These are phyloP conservation scores for Penicillium bovifimosum DNA, from an alignment of 495 filamentous ascomycete species.

Conservation along the genomic window DNA sequence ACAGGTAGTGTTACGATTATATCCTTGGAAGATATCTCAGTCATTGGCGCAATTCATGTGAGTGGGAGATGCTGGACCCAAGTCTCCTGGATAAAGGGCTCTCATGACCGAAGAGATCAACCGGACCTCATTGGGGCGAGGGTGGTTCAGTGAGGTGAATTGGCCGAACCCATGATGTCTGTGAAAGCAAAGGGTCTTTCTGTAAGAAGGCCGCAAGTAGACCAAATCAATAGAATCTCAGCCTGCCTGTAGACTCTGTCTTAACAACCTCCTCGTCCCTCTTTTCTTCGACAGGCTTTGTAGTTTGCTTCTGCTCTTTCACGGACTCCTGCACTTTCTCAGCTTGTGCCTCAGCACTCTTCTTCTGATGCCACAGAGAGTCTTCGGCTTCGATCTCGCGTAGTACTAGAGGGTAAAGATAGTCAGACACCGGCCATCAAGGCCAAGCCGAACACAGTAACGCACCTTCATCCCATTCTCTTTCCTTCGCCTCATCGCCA, in stretches of 20 bases:
- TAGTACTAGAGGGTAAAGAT: slow-evolving; percentile 49
- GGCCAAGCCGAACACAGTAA: slow-evolving; percentile 4
- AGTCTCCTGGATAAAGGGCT: neutral
- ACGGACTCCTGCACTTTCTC: slow-evolving; percentile 2
- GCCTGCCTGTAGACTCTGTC: slow-evolving; percentile 20
- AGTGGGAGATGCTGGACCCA: neutral
- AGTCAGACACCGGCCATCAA: slow-evolving; percentile 9
- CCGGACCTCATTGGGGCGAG: neutral
- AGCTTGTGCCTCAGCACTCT: neutral
- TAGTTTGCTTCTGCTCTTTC: slow-evolving; percentile 7
- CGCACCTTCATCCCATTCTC: slow-evolving; percentile 82
- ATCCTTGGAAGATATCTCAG: neutral
- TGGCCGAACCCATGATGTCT: neutral
- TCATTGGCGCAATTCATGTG: neutral
- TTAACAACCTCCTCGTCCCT: slow-evolving; percentile 15
- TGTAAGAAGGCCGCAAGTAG: neutral
- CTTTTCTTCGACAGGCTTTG: slow-evolving; percentile 10
- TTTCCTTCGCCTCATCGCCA: slow-evolving; percentile 67
- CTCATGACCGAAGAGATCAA: neutral
- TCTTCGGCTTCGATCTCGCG: slow-evolving; percentile 79
- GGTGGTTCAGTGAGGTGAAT: neutral
- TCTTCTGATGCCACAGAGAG: slow-evolving; percentile 48
- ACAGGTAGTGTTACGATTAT: slow-evolving; percentile 2
- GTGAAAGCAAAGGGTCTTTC: neutral
- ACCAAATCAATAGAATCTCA: slow-evolving; percentile 31